phyloP scores from a whole-genome alignment of 2,329 filamentous ascomycete genomes.

The Xylariaceae sp. region DNA sequence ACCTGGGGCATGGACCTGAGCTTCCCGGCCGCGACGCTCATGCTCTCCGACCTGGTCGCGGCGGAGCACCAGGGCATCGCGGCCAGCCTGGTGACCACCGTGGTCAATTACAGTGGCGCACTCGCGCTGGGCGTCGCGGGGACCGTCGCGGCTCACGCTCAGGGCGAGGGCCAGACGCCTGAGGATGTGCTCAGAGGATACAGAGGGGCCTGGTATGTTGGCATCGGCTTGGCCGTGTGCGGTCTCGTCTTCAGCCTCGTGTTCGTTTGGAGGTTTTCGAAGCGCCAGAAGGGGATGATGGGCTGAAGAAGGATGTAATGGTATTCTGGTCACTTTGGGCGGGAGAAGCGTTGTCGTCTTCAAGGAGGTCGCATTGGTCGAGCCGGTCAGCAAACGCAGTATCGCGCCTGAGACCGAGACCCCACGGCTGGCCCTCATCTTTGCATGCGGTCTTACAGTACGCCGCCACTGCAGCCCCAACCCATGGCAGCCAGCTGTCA shows the following conservation, averaged over 20 bases:
- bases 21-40: constrained; percentile 45
- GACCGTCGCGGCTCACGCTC: constrained; percentile 26
- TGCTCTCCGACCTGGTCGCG: constrained; percentile 36
- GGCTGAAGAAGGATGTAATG: too few species aligned
- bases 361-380: background rate
- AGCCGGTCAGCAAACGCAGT: background rate
- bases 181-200: constrained; percentile 19
- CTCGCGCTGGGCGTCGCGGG: constrained; percentile 49
- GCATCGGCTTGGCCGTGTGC: constrained; percentile 16
- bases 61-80: constrained; percentile 27
- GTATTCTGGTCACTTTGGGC: too few species aligned
- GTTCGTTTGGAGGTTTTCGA: constrained; percentile 19
- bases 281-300: constrained; percentile 1
- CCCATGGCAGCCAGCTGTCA: too few species aligned
- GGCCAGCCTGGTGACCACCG: constrained; percentile 43
- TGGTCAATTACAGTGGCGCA: constrained; percentile 51
- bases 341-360: background rate
- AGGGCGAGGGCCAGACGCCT: constrained; percentile 8
- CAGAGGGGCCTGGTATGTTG: constrained; percentile 22
- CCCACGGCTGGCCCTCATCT: too few species aligned
- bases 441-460: too few species aligned
- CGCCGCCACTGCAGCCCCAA: too few species aligned
- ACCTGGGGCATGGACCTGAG: constrained; percentile 49
- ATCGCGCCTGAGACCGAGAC: too few species aligned
- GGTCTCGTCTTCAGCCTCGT: constrained; percentile 17